Base-by-base conservation (phyloP, 352 stramenopile genomes). In the Phytophthora brassicae region DNA sequence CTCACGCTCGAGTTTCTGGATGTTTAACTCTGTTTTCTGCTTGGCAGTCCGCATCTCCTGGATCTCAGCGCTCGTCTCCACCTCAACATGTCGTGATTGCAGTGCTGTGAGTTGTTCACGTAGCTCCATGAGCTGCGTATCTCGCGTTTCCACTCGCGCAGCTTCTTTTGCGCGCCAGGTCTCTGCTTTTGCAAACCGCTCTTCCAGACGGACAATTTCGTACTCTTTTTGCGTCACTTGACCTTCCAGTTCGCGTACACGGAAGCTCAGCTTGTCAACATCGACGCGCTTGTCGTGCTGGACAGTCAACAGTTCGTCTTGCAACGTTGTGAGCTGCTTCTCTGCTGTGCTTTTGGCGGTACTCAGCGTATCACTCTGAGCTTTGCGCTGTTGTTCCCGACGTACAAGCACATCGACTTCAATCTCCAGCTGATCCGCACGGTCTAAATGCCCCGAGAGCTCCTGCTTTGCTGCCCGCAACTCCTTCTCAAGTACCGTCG, bases 221-320 rank as follows among this genome's bases (percentile, higher is more conserved):
- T 86, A 86, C 22, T 86, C 77, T 42, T 79, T 84, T 53, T 82
- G 74, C 0, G 72, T 66, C 42, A 81, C 61, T 20, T 75, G 64
- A 14, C 64, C 77, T 59, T 86, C 77, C 6, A 86, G 58, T 20
- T 84, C 77, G 11, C 74, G 77, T 16, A 79, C 41, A 1, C 66
- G 68, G 51, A 75, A 81, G 31, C 41, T 77, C 38, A 82, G 53
- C 35, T 81, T 83, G 28, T 86, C 76, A 14, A 31, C n/a, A 41
- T 86, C 76, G 13, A 79, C 53, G 24, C 69, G 68, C 26, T 67
- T 65, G 6, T 71, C 61, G 16, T 76, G 68, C 41, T 79, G 61
- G 2, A 48, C 58, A 19, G 50, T 56, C 4, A 70, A 33, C 13
- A 71, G 44, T 36, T 82, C 73, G 17, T 70, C 70, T 56, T 82